Conservation (phyloP, 495 filamentous ascomycete genomes). For the Penicillium diatomitis region DNA sequence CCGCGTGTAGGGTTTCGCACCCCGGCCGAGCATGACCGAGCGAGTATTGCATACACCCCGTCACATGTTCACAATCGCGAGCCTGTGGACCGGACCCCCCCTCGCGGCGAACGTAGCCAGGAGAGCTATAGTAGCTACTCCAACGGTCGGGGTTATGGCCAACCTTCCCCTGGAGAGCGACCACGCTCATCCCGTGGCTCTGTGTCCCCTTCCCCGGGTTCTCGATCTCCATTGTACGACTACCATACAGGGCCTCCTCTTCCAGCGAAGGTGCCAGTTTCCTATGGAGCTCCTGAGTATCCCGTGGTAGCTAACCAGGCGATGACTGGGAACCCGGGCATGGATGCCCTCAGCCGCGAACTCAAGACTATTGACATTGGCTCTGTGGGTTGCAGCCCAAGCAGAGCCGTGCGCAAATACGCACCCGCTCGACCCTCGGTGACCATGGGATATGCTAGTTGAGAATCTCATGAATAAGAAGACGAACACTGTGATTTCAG, state of each 20-base stretch:
- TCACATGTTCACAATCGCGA: slow-evolving; percentile 11
- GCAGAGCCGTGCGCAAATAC: slow-evolving; percentile 21
- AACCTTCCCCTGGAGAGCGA: slow-evolving; percentile 15
- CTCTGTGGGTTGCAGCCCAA: slow-evolving; percentile 25
- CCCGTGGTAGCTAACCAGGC: slow-evolving; percentile 21
- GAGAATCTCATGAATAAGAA: not conserved
- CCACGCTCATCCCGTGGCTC: slow-evolving; percentile 23
- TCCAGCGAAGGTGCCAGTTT: slow-evolving; percentile 66
- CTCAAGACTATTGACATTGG: slow-evolving; percentile 79
- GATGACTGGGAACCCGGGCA: slow-evolving; percentile 26
- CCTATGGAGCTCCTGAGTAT: slow-evolving; percentile 22
- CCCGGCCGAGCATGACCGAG: slow-evolving; percentile 9
- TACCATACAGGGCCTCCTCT: slow-evolving; percentile 49
- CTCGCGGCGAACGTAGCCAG: slow-evolving; percentile 14
- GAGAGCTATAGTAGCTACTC: slow-evolving; percentile 16
- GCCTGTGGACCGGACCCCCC: slow-evolving; percentile 13
- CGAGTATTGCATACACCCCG: slow-evolving; percentile 11
- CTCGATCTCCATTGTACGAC: slow-evolving; percentile 28
- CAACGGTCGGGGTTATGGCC: slow-evolving; percentile 15
- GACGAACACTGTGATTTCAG: not conserved
- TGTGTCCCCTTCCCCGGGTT: slow-evolving; percentile 22
- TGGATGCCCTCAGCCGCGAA: slow-evolving; percentile 66
- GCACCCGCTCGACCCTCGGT: slow-evolving; percentile 14
- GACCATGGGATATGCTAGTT: slow-evolving; percentile 27
- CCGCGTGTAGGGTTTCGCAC: slow-evolving; percentile 20